These are phyloP conservation scores for Cercospora nicotianae DNA, from an alignment of 2,329 filamentous ascomycete species.

Conservation along the genomic window DNA sequence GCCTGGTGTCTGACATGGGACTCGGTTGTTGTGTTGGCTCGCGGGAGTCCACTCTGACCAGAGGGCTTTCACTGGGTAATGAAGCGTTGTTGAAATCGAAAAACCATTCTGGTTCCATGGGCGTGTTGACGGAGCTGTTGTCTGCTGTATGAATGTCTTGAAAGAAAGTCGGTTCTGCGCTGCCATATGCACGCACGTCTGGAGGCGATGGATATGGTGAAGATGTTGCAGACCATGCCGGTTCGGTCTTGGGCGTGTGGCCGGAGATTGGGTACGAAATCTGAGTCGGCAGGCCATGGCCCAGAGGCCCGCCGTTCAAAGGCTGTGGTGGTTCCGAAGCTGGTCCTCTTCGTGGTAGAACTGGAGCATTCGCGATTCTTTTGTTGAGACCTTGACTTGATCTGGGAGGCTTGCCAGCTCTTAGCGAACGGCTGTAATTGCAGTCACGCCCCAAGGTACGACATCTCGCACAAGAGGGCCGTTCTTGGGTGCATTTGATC, in stretches of 20 bases:
- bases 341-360: constrained; percentile 20
- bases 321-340: constrained; percentile 4
- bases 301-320: background rate
- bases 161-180: constrained; percentile 16
- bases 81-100: constrained; percentile 25
- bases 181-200: constrained; percentile 12
- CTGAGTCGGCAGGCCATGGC: constrained; percentile 2
- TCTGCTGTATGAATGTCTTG: constrained; percentile 16
- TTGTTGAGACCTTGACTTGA: constrained; percentile 25
- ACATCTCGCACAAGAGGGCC: constrained; percentile 26
- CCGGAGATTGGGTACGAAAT: constrained; percentile 4
- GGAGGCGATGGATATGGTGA: constrained; percentile 23
- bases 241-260: constrained; percentile 10
- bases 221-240: constrained; percentile 13
- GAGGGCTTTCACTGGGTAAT: constrained; percentile 7
- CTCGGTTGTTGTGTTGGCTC: constrained; percentile 16
- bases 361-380: constrained; percentile 23
- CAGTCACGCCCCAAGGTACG: constrained; percentile 25
- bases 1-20: constrained; percentile 9
- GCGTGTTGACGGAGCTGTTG: constrained; percentile 13
- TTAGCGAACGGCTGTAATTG: constrained; percentile 28
- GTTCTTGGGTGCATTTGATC: constrained; percentile 30
- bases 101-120: constrained; percentile 24
- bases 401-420: constrained; percentile 27
- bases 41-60: constrained; percentile 5